Evolutionary conservation across 768 basidiomycete genomes (phyloP).

Genomic region (Podaxis mareebaensis): DNA sequence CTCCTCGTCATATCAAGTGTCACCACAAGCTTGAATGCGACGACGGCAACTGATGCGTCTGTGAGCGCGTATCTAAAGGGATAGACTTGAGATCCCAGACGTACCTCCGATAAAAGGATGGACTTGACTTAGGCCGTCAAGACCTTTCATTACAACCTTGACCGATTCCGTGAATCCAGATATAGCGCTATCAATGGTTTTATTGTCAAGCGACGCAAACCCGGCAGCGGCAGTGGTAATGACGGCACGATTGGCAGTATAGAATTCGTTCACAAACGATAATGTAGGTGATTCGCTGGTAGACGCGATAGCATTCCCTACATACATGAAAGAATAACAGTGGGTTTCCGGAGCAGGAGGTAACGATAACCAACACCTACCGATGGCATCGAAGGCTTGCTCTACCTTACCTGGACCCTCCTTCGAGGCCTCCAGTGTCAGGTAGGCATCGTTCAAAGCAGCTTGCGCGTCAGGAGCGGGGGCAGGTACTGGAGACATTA

Average conservation of each 20-base stretch:
- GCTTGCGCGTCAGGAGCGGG: neutral
- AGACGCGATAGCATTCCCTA: neutral
- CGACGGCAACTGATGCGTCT: slow-evolving; percentile 38
- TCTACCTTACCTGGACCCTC: slow-evolving; percentile 6
- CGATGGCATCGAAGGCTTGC: neutral
- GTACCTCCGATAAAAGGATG: slow-evolving; percentile 40
- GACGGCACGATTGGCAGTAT: slow-evolving; percentile 19
- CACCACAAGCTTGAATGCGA: slow-evolving; percentile 50
- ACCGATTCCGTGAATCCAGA: slow-evolving; percentile 29
- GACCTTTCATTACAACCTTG: slow-evolving; percentile 31
- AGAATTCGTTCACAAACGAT: slow-evolving; percentile 23
- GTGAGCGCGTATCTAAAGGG: neutral
- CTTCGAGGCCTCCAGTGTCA: neutral
- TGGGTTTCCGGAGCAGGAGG: neutral
- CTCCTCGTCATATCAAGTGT: slow-evolving; percentile 47
- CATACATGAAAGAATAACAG: neutral
- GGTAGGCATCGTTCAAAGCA: neutral
- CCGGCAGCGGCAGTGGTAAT: slow-evolving; percentile 10
- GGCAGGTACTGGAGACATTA: neutral
- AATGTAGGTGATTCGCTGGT: neutral
- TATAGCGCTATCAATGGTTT: slow-evolving; percentile 27
- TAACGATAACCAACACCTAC: neutral
- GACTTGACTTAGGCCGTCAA: slow-evolving; percentile 32
- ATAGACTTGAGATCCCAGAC: neutral
- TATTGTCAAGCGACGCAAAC: slow-evolving; percentile 15